Conservation (phyloP, 352 stramenopile genomes). For the Globisporangium takayamanum region DNA sequence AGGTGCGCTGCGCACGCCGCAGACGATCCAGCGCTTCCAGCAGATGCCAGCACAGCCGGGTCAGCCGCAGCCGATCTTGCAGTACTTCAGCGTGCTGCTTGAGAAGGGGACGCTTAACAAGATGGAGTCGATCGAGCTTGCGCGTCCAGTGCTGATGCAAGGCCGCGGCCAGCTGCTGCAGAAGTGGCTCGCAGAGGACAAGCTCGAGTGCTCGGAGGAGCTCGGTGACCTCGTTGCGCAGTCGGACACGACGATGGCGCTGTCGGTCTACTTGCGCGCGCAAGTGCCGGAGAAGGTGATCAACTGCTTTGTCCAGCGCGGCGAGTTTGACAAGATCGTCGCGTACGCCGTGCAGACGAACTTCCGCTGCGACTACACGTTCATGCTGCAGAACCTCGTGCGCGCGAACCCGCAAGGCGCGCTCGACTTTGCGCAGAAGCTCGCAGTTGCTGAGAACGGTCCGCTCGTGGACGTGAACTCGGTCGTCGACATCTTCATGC, state of each 20-base stretch:
- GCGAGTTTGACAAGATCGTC: constrained; percentile 99
- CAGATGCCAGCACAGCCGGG: constrained; percentile 95
- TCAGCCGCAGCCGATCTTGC: constrained; percentile 96
- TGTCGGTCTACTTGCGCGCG: constrained; percentile 96
- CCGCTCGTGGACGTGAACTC: constrained; percentile 97
- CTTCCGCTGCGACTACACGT: constrained; percentile 98
- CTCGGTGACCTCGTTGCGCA: constrained; percentile 95
- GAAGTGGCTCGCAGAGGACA: constrained; percentile 99
- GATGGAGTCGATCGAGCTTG: constrained; percentile 98
- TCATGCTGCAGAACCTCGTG: constrained; percentile 99
- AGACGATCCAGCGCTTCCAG: constrained; percentile 99
- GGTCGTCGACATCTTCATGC: constrained; percentile 99
- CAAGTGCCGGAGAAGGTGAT: constrained; percentile 99
- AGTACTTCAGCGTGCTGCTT: constrained; percentile 99
- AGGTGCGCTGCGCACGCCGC: constrained; percentile 92
- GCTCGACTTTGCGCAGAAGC: constrained; percentile 97
- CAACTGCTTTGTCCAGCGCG: constrained; percentile 98
- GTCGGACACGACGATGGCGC: constrained; percentile 96
- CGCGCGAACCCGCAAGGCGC: constrained; percentile 97
- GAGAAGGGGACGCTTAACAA: constrained; percentile 98
- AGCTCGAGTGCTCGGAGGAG: constrained; percentile 96
- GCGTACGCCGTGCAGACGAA: constrained; percentile 92
- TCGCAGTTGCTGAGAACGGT: constrained; percentile 92
- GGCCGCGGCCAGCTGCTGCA: constrained; percentile 96
- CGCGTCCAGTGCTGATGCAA: constrained; percentile 96